phyloP scores from a whole-genome alignment of 225 moss, liverwort and hornwort species.

The Polytrichum formosum region DNA sequence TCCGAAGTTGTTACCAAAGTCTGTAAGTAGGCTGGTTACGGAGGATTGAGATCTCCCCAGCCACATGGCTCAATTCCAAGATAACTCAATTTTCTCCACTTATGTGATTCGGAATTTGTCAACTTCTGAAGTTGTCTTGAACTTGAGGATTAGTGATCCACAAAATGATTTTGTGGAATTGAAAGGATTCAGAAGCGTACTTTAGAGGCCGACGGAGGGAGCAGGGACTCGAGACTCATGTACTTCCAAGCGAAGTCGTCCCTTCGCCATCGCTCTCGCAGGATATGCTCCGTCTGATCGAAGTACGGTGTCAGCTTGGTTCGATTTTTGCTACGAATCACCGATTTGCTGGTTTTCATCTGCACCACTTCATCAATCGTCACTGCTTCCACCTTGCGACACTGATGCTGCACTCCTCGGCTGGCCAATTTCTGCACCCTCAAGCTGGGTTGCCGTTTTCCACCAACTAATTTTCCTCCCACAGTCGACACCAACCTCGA shows the following conservation, averaged over 20 bases:
- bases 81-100: too few relatives aligned
- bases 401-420: not conserved
- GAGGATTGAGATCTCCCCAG: too few relatives aligned
- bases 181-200: not conserved
- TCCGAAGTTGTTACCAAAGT: too few relatives aligned
- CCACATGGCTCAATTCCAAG: too few relatives aligned
- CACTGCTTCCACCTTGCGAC: not conserved
- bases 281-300: constrained; percentile 8
- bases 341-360: not conserved
- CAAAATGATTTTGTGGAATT: too few relatives aligned
- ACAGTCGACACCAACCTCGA: not conserved
- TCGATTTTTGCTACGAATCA: not conserved
- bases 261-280: constrained; percentile 15
- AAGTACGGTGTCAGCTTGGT: constrained; percentile 3
- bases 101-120: too few relatives aligned
- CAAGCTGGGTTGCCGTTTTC: too few relatives aligned
- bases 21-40: too few relatives aligned
- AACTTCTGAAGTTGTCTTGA: too few relatives aligned
- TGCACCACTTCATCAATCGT: not conserved
- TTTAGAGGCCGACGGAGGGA: constrained; percentile 7
- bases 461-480: not conserved
- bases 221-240: not conserved
- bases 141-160: too few relatives aligned
- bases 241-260: constrained; percentile 14
- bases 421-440: not conserved